Evolutionary conservation across 768 basidiomycete species (phyloP), one percentile per base, ranked within the genome.

Genomic region (Leucocoprinus leucothites): DNA sequence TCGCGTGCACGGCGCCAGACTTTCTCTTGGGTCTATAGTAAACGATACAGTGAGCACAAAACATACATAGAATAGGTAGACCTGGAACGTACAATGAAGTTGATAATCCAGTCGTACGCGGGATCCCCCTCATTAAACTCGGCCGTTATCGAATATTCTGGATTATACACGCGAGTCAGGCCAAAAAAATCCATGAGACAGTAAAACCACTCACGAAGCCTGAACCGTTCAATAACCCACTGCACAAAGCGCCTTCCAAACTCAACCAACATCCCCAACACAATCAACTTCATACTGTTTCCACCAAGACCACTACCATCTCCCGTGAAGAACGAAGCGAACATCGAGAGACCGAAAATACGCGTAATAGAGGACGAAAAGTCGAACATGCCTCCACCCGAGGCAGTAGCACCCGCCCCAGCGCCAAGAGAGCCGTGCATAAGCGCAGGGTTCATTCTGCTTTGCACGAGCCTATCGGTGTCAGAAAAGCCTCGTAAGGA

Each of bases 41-140:
- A 21, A 3, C 9, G 19, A 6, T n/a, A 38, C 21, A 11, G 14
- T 56, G 46, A 48, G 46, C 21, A 49, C 6, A 11, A 5, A 5
- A 31, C 11, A n/a, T 31, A 31, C 5, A 31, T 11, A 31, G 31
- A 11, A 31, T 5, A 31, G 5, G 11, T 6, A 26, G 28, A 25
- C 9, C 16, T n/a, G 16, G 9, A 22, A 60, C 69, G 51, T 44
- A 78, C 78, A 48, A 81, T 60, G 51, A 77, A 75, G 8, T 71
- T 63, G 1, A 77, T 60, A 5, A 81, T 68, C 78, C 79, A 81
- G 48, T 80, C 79, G 56, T 77, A 80, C 1, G 76, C 68, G 0
- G 74, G 77, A 57, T 80, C 78, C 9, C 76, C 74, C 58, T 77
- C 68, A n/a, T 65, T 64, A 55, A 81, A 79, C 34, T 71, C 70